Conservation (phyloP, 2,329 filamentous ascomycete species). For the Aspergillus ruber region DNA sequence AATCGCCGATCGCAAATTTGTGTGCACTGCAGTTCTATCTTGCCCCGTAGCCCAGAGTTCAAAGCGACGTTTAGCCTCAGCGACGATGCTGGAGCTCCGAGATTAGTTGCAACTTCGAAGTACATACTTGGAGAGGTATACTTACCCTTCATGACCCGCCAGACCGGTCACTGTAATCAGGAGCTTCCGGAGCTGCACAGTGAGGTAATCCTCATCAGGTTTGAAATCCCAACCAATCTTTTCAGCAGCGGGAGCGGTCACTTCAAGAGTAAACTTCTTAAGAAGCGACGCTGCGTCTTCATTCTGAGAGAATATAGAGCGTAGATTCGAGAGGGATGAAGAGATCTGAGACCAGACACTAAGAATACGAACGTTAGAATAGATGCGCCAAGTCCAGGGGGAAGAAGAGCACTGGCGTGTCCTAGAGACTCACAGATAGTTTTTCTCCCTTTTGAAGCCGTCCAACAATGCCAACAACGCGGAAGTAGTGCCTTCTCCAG, state of each 20-base stretch:
- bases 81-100: slow-evolving; percentile 48
- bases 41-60: slow-evolving; percentile 64
- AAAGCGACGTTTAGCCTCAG: slow-evolving; percentile 74
- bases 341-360: slow-evolving; percentile 81
- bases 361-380: not conserved
- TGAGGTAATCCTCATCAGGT: slow-evolving; percentile 73
- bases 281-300: slow-evolving; percentile 65
- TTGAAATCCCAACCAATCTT: slow-evolving; percentile 80
- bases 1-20: slow-evolving; percentile 71
- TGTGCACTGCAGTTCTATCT: slow-evolving; percentile 66
- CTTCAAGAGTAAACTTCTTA: slow-evolving; percentile 69
- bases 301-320: slow-evolving; percentile 78
- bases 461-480: slow-evolving; percentile 77
- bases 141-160: slow-evolving; percentile 68
- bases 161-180: slow-evolving; percentile 70
- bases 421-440: slow-evolving; percentile 59
- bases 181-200: slow-evolving; percentile 72
- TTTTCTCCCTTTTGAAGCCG: slow-evolving; percentile 73
- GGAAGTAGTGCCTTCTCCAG: slow-evolving; percentile 75
- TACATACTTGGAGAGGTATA: slow-evolving; percentile 8
- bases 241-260: slow-evolving; percentile 68
- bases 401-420: not conserved
- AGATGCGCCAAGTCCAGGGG: not conserved
- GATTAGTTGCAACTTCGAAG: slow-evolving; percentile 1
- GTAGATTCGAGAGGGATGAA: slow-evolving; percentile 66